These are phyloP conservation scores for Collybia nuda DNA, from an alignment of 768 basidiomycete genomes.

Conservation along the genomic window DNA sequence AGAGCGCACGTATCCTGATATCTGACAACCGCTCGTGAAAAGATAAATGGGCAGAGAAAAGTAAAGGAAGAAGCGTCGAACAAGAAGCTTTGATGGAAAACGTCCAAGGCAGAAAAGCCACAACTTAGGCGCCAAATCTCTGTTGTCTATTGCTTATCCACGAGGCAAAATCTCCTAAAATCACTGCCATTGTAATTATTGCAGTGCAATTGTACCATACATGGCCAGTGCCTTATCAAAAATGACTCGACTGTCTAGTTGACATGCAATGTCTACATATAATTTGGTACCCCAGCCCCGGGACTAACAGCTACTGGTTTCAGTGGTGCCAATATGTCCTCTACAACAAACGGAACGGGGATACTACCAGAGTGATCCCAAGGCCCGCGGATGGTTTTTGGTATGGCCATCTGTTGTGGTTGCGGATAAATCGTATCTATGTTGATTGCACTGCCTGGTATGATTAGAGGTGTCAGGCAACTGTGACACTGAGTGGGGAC, in stretches of 20 bases:
- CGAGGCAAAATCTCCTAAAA: slow-evolving; percentile 10
- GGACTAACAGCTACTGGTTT: slow-evolving; percentile 40
- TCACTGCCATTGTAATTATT: slow-evolving; percentile 2
- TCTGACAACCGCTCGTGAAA: slow-evolving; percentile 31
- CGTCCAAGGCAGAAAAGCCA: slow-evolving; percentile 5
- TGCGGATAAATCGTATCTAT: slow-evolving; percentile 7
- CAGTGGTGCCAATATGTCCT: slow-evolving; percentile 42
- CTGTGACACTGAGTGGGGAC: slow-evolving; percentile 8
- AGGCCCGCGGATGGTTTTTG: slow-evolving; percentile 41
- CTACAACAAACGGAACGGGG: slow-evolving; percentile 41
- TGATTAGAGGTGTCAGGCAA: slow-evolving; percentile 9
- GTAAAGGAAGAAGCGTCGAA: slow-evolving; percentile 25
- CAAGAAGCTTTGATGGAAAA: slow-evolving; percentile 17
- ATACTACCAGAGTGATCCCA: slow-evolving; percentile 59
- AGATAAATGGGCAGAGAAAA: slow-evolving; percentile 25
- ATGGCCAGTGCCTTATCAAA: background rate
- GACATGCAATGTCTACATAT: too few species aligned
- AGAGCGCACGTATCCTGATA: slow-evolving; percentile 19
- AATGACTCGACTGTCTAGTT: too few species aligned
- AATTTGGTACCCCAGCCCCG: too few species aligned
- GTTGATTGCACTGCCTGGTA: slow-evolving; percentile 2
- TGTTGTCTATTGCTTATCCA: slow-evolving; percentile 34
- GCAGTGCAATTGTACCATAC: background rate
- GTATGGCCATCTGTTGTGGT: slow-evolving; percentile 15
- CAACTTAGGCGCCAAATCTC: slow-evolving; percentile 2